phyloP scores from a whole-genome alignment of 169 alveolate genomes.

The Eimeria praecox region DNA sequence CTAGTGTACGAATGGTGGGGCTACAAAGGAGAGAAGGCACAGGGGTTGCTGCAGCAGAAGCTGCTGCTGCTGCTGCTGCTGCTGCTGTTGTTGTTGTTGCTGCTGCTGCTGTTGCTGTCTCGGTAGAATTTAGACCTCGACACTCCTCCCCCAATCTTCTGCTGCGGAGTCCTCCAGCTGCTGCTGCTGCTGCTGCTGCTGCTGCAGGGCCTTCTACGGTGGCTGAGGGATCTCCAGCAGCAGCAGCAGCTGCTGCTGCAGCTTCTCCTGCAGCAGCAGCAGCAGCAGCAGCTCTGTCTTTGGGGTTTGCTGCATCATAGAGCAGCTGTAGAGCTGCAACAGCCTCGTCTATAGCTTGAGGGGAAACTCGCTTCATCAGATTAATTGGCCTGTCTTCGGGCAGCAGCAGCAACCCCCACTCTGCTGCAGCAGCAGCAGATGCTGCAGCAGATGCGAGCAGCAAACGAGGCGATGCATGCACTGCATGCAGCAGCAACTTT shows the following conservation, averaged over 20 bases:
- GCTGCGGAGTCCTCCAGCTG: conserved; percentile 50
- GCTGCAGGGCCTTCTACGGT: neutral
- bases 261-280: conserved; percentile 20
- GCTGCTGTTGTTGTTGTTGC: conserved; percentile 27
- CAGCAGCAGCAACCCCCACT: conserved; percentile 32
- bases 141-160: conserved; percentile 16
- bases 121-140: neutral
- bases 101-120: neutral
- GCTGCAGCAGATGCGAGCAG: conserved; percentile 66
- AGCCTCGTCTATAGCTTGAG: conserved; percentile 16
- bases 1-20: conserved; percentile 28
- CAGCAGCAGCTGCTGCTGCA: conserved; percentile 30
- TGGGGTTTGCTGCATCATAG: conserved; percentile 11
- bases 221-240: conserved; percentile 14
- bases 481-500: conserved; percentile 70
- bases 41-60: conserved; percentile 25
- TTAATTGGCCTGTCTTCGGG: neutral
- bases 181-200: conserved; percentile 68
- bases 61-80: conserved; percentile 59
- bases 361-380: conserved; percentile 6
- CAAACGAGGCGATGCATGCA: conserved; percentile 25
- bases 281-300: neutral
- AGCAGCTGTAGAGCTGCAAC: conserved; percentile 71
- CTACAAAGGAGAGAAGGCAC: conserved; percentile 58
- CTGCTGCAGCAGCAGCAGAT: too few relatives aligned